Evolutionary conservation across 2,329 filamentous ascomycete genomes (phyloP), one percentile per base, ranked within the genome.

Genomic region (Fusarium sp.): DNA sequence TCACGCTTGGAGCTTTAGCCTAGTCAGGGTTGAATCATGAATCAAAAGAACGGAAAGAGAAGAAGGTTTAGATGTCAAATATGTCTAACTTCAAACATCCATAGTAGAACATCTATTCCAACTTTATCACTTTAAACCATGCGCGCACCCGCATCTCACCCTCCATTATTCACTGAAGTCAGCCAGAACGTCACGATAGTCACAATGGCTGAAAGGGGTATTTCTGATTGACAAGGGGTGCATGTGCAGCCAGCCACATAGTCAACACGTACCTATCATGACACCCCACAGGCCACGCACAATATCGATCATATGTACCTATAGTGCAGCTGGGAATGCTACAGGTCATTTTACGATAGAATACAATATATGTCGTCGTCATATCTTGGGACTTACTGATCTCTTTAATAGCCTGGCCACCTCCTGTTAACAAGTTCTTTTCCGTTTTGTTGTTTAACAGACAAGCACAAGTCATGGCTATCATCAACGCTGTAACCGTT

Each of bases 291-390:
- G 22, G 35, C 49, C 49, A 41, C 35, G 49, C 49, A 53, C 49
- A 41, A 53, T n/a, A 53, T 53, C 49, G 33, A 41, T 38, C 22
- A 53, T 53, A 29, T 41, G 49, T 35, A n/a, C 35, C 25, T 18
- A n/a, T 53, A 29, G 2, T 18, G 27, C 25, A 39, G 35, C 25
- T 39, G 22, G 25, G 8, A 41, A 41, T 53, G 22, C 49, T 53
- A 53, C 49, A 53, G 35, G 49, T 53, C 49, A 53, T 53, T 53
- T 53, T 53, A 39, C 49, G 49, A 39, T 41, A 41, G 33, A 53
- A 27, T 29, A 5, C 18, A 38, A 53, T 29, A 25, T 35, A n/a
- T 53, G 49, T 12, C 29, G 22, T 41, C 22, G 14, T 41, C 33
- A 53, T 39, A 41, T 53, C 35, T n/a, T 27, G 33, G 14, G 49